These are phyloP conservation scores for Colletotrichum higginsianum DNA, from an alignment of 2,329 filamentous ascomycete genomes.

Conservation along the genomic window DNA sequence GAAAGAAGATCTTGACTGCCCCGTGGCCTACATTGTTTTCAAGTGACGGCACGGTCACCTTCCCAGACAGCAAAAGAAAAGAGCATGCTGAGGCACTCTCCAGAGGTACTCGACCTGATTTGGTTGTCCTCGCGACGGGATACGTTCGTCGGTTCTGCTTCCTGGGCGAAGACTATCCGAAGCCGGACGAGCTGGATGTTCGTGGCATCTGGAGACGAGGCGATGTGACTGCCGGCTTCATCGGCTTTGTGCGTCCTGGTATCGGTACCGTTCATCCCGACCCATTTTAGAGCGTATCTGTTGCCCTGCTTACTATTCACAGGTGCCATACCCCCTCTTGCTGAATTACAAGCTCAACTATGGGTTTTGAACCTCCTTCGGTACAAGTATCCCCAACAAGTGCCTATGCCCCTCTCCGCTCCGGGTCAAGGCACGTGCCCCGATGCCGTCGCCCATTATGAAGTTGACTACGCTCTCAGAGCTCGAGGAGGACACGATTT, in stretches of 20 bases:
- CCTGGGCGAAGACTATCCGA: constrained; percentile 56
- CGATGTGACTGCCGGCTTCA: constrained; percentile 59
- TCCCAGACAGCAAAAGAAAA: constrained; percentile 49
- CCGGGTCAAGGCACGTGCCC: constrained; percentile 27
- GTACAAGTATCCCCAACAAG: constrained; percentile 44
- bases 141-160: constrained; percentile 61
- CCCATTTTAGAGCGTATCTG: too few species aligned
- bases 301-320: constrained; percentile 18
- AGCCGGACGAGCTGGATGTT: constrained; percentile 63
- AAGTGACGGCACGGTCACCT: constrained; percentile 54
- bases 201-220: constrained; percentile 65
- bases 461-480: constrained; percentile 59
- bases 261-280: constrained; percentile 50
- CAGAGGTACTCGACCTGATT: constrained; percentile 55
- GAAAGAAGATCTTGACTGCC: constrained; percentile 59
- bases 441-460: constrained; percentile 51
- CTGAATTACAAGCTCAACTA: constrained; percentile 64
- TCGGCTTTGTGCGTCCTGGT: constrained; percentile 63
- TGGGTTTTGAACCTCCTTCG: constrained; percentile 61
- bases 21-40: constrained; percentile 60
- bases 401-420: constrained; percentile 32
- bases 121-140: constrained; percentile 64
- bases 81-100: constrained; percentile 49
- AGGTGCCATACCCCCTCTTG: constrained; percentile 63
- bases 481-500: constrained; percentile 52